Base-by-base conservation (phyloP, 2,329 filamentous ascomycete species). In the Pseudohalonectria lignicola region DNA sequence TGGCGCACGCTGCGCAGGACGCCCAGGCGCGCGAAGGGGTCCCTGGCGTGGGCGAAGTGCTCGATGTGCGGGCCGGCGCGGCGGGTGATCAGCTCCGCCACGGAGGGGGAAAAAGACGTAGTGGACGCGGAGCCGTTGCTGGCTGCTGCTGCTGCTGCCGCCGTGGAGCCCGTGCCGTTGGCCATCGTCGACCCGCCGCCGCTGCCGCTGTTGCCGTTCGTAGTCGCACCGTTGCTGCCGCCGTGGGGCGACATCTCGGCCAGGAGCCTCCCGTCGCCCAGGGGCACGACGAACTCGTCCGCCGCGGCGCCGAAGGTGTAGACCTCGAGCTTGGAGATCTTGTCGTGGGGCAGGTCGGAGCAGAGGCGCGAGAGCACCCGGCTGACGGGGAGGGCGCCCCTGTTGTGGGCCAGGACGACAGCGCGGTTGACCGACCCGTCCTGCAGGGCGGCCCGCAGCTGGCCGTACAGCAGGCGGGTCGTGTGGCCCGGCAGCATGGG, bases 401-500 rank as follows among this genome's bases (percentile, higher is more conserved):
- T 55, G 42, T 60, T 61, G 50, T 66, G 62, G 8, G 56, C 55
- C 20, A 66, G 45, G 12, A 66, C 47, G 25, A 62, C 56, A 30
- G 62, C 55, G 26, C 57, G 57, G 26, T 41, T 45, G 8, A 51
- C 51, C 8, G 51, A 45, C 31, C 50, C 43, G 39, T 60, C 51
- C 16, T 62, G 48, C 20, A 65, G 49, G 8, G 57, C 52, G 6
- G 45, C 44, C 10, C 61, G 59, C 23, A 65, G 45, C 26, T 58
- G 52, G 15, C 45, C 42, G 43, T 65, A 64, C 12, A 63, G 48
- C 4, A 48, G 47, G 4, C 52, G 47, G 18, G 54, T 2, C 6
- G 92, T 98, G 58, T 53, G 8, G 49, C 45, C 9, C 46, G 45
- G 2, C 49, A 54, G 3, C 53, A 39, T 18, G 55, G 41, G 15